phyloP scores from a whole-genome alignment of 305 asterid genomes.

The Solanum hybrid region DNA sequence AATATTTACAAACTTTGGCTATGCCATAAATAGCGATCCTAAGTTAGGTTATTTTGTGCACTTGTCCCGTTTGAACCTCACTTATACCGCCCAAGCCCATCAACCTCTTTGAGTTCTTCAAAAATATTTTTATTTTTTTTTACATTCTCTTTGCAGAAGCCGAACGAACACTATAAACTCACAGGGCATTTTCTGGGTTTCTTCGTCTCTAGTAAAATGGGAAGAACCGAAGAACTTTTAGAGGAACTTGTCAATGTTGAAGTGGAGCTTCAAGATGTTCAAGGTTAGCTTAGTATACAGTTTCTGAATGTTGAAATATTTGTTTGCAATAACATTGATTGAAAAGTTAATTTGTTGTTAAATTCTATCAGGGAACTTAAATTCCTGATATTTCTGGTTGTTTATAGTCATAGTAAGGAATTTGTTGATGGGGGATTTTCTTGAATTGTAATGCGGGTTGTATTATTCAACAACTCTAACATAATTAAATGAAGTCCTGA shows the following conservation, averaged over 20 bases:
- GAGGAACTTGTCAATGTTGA: constrained; percentile 79
- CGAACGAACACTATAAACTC: background rate
- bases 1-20: background rate
- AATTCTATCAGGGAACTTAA: background rate
- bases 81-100: background rate
- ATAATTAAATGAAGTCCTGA: background rate
- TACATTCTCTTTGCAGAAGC: background rate
- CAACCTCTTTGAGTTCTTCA: background rate
- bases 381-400: background rate
- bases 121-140: background rate
- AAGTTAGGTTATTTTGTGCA: background rate
- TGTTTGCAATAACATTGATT: background rate
- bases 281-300: constrained; percentile 29
- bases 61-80: background rate
- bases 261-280: constrained; percentile 75
- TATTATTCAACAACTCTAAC: background rate
- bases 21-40: background rate
- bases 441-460: background rate
- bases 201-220: constrained; percentile 28
- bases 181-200: background rate
- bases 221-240: constrained; percentile 45
- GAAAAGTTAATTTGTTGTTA: background rate
- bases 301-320: too few relatives aligned
- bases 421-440: background rate
- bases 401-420: background rate